Conservation (phyloP, 257 asterid genomes). For the Solanum microdontum region DNA sequence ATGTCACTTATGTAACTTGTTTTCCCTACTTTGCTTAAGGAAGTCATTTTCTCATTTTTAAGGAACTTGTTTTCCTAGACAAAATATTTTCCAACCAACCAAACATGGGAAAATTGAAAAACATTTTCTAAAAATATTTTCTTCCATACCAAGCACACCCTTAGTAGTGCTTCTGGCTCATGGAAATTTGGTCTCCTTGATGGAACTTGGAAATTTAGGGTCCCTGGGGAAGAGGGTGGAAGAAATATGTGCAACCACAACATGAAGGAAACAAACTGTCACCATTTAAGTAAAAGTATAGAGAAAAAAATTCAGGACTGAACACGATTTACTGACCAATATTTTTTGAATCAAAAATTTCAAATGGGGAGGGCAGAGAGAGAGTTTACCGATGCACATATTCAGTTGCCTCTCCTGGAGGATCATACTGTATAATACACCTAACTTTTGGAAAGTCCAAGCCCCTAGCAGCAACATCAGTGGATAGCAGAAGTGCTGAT, state of each 20-base stretch:
- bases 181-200: neutral
- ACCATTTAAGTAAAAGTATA: neutral
- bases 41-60: neutral
- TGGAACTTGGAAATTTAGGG: neutral
- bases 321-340: neutral
- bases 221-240: neutral
- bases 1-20: neutral
- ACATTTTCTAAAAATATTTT: neutral
- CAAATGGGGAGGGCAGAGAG: neutral
- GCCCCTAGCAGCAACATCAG: constrained; percentile 96
- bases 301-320: neutral
- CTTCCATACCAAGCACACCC: neutral
- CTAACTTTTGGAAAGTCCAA: constrained; percentile 92
- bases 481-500: constrained; percentile 79
- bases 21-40: neutral
- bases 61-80: neutral
- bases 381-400: constrained; percentile 85
- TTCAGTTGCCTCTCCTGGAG: constrained; percentile 98
- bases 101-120: neutral
- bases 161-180: neutral
- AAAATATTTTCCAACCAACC: neutral
- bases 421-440: constrained; percentile 92
- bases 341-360: neutral
- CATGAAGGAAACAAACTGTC: neutral
- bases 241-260: neutral